Conservation (phyloP, 106 monocot species). For the Allium sativum region DNA sequence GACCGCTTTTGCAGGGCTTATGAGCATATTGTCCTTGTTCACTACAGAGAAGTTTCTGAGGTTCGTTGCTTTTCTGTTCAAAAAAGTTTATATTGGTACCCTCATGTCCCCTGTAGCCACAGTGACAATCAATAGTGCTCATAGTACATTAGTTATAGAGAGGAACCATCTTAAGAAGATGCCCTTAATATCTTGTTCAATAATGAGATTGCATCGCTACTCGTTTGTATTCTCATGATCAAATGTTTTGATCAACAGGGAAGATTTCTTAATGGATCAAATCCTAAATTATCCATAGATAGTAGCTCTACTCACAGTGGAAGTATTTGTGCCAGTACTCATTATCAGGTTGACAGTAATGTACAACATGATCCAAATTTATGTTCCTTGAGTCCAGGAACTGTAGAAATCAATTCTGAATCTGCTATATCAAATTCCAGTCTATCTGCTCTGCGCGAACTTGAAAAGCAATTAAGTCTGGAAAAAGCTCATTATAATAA, state of each 20-base stretch:
- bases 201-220: not conserved
- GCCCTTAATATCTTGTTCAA: conserved; percentile 2
- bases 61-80: conserved; percentile 27
- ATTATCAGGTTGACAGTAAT: conserved; percentile 13
- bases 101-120: too few relatives aligned
- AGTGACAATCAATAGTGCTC: too few relatives aligned
- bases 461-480: conserved; percentile 40
- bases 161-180: too few relatives aligned
- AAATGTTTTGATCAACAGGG: conserved; percentile 27
- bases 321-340: conserved; percentile 8
- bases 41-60: conserved; percentile 83
- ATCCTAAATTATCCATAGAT: conserved; percentile 14
- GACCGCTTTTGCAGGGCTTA: conserved; percentile 56
- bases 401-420: conserved; percentile 29
- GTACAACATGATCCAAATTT: conserved; percentile 14
- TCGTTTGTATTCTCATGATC: not conserved
- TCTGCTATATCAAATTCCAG: conserved; percentile 5
- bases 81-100: not conserved
- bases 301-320: conserved; percentile 17
- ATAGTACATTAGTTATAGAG: too few relatives aligned
- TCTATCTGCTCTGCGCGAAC: conserved; percentile 20
- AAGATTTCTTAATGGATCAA: conserved; percentile 18
- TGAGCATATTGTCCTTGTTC: conserved; percentile 89
- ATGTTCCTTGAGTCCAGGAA: conserved; percentile 16
- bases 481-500: conserved; percentile 29